phyloP scores from a whole-genome alignment of 768 basidiomycete genomes.

The Peribolospora kevripleyi region DNA sequence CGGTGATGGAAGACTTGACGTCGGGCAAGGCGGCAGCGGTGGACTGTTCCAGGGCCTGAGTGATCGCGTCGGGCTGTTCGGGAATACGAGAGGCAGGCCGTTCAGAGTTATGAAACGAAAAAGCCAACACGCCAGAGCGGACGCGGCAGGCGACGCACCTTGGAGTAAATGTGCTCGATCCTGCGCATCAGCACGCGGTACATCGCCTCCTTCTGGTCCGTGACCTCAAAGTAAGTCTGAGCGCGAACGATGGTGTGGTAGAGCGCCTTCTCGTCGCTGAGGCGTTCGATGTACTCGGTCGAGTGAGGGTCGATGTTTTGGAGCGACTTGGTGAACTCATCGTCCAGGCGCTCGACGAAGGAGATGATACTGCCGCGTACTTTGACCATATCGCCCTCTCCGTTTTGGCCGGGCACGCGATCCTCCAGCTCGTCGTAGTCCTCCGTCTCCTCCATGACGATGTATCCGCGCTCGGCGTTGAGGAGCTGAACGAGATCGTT shows the following conservation, averaged over 20 bases:
- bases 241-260: slow-evolving; percentile 84
- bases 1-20: slow-evolving; percentile 35
- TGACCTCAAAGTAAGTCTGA: slow-evolving; percentile 72
- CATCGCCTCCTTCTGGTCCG: slow-evolving; percentile 27
- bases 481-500: slow-evolving; percentile 67
- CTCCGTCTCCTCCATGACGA: slow-evolving; percentile 55
- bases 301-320: slow-evolving; percentile 98
- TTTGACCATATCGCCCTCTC: slow-evolving; percentile 47
- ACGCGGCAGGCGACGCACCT: slow-evolving; percentile 30
- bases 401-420: slow-evolving; percentile 36
- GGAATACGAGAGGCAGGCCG: not conserved
- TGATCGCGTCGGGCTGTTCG: slow-evolving; percentile 65
- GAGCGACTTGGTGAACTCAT: slow-evolving; percentile 88
- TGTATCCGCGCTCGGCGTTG: slow-evolving; percentile 40
- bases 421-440: slow-evolving; percentile 84
- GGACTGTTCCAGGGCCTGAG: slow-evolving; percentile 61
- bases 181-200: slow-evolving; percentile 81
- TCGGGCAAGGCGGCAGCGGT: slow-evolving; percentile 26
- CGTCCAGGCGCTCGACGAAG: slow-evolving; percentile 84
- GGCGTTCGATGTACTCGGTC: slow-evolving; percentile 89
- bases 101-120: not conserved
- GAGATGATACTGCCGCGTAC: slow-evolving; percentile 90
- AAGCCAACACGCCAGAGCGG: slow-evolving; percentile 8
- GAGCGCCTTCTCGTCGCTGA: slow-evolving; percentile 84
- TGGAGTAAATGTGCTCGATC: slow-evolving; percentile 91